A percentile compares a stretch with the other conserved stretches of the same genome.
These are phyloP conservation scores for Coemansia sp. DNA, from an alignment of 192 early-diverging fungal genomes.

Conservation along the genomic window DNA sequence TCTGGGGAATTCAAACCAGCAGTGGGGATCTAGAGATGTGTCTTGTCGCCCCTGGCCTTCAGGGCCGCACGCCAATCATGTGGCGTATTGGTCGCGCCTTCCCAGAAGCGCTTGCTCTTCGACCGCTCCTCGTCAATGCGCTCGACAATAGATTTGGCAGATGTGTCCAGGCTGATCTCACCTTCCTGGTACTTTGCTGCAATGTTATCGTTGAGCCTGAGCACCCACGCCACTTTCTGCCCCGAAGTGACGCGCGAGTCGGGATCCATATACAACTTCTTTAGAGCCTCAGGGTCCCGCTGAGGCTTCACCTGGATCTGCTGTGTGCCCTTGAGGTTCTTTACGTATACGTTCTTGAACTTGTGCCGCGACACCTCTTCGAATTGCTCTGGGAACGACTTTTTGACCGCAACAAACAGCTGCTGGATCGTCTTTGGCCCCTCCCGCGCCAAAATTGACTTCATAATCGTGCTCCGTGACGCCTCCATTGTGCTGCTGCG, in stretches of 20 bases:
- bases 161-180: not conserved
- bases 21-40: not conserved
- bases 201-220: not conserved
- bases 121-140: slow-evolving; percentile 14
- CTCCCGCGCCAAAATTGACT: slow-evolving; percentile 22
- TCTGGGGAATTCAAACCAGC: too few relatives aligned
- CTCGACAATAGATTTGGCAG: slow-evolving; percentile 10
- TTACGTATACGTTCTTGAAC: slow-evolving; percentile 33
- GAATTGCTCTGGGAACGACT: slow-evolving; percentile 24
- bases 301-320: slow-evolving; percentile 20
- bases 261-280: slow-evolving; percentile 17
- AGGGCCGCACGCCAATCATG: slow-evolving; percentile 38
- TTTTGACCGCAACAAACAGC: slow-evolving; percentile 14
- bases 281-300: slow-evolving; percentile 10
- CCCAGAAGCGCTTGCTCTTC: slow-evolving; percentile 45
- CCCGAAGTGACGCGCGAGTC: slow-evolving; percentile 6
- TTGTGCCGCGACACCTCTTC: slow-evolving; percentile 13
- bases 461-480: slow-evolving; percentile 32
- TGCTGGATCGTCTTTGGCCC: slow-evolving; percentile 36
- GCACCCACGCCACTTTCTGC: slow-evolving; percentile 22
- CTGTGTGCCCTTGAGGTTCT: slow-evolving; percentile 28
- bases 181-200: slow-evolving; percentile 4
- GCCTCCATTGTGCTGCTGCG: not conserved
- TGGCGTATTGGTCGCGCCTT: slow-evolving; percentile 34
- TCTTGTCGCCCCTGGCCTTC: slow-evolving; percentile 7